phyloP scores from a whole-genome alignment of 331 rosid genomes.

The Pyrus hybrid region DNA sequence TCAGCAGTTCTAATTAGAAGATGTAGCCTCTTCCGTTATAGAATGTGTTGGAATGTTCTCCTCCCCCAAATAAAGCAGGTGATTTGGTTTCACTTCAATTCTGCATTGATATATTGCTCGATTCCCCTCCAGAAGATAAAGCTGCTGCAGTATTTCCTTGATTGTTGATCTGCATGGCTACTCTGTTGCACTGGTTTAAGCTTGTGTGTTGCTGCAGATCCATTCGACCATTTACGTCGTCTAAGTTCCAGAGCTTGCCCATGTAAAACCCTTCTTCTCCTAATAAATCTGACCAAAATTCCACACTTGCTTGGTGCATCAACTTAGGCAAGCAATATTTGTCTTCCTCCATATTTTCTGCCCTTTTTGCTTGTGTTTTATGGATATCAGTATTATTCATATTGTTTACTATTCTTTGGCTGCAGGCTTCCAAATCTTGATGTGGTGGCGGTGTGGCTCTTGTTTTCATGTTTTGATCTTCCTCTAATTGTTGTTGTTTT shows the following conservation, averaged over 20 bases:
- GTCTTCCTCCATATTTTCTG: background rate
- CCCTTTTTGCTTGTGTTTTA: background rate
- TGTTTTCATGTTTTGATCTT: background rate
- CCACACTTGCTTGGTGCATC: background rate
- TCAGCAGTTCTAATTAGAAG: too few species aligned
- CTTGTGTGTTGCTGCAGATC: background rate
- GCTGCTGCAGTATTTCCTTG: background rate
- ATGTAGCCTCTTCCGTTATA: too few species aligned
- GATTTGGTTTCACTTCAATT: background rate
- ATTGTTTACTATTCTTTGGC: background rate
- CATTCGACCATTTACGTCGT: background rate
- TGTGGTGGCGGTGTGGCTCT: background rate
- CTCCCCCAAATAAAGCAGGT: too few species aligned
- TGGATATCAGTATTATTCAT: background rate
- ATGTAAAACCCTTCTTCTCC: background rate
- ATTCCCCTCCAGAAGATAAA: background rate
- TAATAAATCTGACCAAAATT: background rate
- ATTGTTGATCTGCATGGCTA: background rate
- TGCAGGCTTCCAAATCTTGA: background rate
- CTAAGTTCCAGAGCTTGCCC: conserved; percentile 2
- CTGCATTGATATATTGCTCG: background rate
- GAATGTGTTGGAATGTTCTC: too few species aligned
- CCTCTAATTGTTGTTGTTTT: conserved; percentile 7
- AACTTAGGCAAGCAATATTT: background rate
- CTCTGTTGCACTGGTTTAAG: background rate